These are phyloP conservation scores for Tolypocladium guangdongense DNA, from an alignment of 2,329 filamentous ascomycete species.

Conservation along the genomic window DNA sequence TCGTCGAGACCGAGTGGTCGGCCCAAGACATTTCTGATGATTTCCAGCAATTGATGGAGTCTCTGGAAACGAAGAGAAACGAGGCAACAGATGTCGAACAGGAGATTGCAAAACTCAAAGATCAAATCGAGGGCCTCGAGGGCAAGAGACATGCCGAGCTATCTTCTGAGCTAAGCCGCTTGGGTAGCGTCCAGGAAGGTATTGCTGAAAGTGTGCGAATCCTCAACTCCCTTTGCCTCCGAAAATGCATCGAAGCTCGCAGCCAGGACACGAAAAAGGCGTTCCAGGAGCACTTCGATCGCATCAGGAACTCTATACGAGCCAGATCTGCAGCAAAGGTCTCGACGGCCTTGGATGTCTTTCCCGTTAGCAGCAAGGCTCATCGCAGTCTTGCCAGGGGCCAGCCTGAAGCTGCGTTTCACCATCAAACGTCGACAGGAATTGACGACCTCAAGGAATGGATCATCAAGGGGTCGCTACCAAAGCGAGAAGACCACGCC, in stretches of 20 bases:
- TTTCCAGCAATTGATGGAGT: neutral
- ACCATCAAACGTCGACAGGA: constrained; percentile 2
- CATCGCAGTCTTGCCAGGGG: neutral
- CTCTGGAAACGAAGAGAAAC: neutral
- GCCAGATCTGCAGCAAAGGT: no score
- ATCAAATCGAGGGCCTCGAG: neutral
- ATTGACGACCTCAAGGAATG: constrained; percentile 4
- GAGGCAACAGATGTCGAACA: no score
- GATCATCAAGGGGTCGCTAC: constrained; percentile 2
- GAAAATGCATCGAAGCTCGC: constrained; percentile 5
- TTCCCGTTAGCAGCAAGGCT: constrained; percentile 7
- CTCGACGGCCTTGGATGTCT: neutral
- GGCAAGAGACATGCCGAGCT: neutral
- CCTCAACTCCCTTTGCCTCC: neutral
- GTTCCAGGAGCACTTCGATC: constrained; percentile 1
- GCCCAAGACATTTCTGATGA: neutral
- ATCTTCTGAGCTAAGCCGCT: neutral
- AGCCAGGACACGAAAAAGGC: neutral
- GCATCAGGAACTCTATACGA: neutral
- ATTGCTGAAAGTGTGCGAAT: neutral
- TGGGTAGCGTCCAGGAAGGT: neutral
- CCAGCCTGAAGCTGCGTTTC: constrained; percentile 1
- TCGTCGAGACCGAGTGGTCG: constrained; percentile 1
- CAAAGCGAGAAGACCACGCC: constrained; percentile 3
- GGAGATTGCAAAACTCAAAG: no score